Evolutionary conservation across 2,329 filamentous ascomycete species (phyloP).

Genomic region (Nectriaceae sp.): DNA sequence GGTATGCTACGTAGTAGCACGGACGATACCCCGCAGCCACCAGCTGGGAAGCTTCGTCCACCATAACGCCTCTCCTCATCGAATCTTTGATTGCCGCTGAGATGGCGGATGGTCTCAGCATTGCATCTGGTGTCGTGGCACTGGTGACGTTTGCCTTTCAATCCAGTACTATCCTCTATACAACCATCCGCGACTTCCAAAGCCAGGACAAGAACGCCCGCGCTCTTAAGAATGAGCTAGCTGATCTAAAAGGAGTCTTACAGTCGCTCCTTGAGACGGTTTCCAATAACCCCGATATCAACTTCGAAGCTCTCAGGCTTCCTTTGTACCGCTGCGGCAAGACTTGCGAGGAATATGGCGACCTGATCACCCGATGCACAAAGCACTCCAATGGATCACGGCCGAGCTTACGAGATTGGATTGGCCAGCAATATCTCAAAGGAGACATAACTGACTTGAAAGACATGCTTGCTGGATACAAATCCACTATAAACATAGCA

Average conservation of each 20-base stretch:
- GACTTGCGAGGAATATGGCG: conserved; percentile 13
- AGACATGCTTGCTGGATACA: too few species aligned
- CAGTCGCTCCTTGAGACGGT: conserved; percentile 31
- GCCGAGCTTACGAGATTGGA: conserved; percentile 1
- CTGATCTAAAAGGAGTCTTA: conserved; percentile 39
- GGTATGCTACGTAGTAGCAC: too few species aligned
- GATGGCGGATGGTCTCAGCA: background rate
- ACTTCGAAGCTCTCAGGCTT: conserved; percentile 3
- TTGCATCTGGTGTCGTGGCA: background rate
- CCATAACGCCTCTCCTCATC: too few species aligned
- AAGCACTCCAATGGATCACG: conserved; percentile 1
- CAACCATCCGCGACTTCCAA: conserved; percentile 3
- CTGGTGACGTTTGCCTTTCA: background rate
- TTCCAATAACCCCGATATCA: background rate
- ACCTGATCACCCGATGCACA: background rate
- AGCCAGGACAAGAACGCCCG: conserved; percentile 30
- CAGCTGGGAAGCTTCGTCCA: too few species aligned
- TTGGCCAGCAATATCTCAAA: conserved; percentile 4
- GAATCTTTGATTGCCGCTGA: too few species aligned
- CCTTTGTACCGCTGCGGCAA: conserved; percentile 6
- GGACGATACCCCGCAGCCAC: too few species aligned
- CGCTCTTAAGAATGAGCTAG: conserved; percentile 42
- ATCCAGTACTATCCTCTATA: conserved; percentile 3
- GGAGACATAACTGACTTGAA: conserved; percentile 23
- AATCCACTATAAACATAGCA: conserved; percentile 29